Evolutionary conservation across 225 moss, liverwort and hornwort species (phyloP), one percentile per base, ranked within the genome.

Genomic region (Climacium dendroides): DNA sequence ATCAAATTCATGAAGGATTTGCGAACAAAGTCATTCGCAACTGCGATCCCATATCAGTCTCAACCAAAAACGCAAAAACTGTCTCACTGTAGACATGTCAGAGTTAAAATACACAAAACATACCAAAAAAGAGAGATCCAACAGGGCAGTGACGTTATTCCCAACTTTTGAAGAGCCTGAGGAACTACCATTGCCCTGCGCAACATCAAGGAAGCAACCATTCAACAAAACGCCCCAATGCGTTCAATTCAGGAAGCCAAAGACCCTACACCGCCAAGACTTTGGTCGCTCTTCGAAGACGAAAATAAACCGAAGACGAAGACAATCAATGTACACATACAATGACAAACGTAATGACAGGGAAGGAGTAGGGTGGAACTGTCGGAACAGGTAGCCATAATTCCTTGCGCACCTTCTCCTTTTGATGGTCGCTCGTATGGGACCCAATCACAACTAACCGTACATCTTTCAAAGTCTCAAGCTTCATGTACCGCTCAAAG

Each of bases 401-500:
- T 23, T 23, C 58, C 39, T 60, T 61, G 32, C 50, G 41, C 85
- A 96, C 97, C 97, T 98, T 98, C 80, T 98, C 97, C 83, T 98
- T 96, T 25, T 79, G 72, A 78, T 58, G 43, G 53, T 83, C 81
- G 54, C 87, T 81, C 59, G 97, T 96, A 87, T 98, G 96, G 59
- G 96, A 96, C 60, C 96, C 97, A 90, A 98, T 93, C 34, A 98
- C 94, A 76, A 98, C 96, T 89, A 98, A 93, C 67, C 94, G 92
- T 53, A 92, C 91, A 77, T 97, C 96, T 90, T 98, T 96, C 85
- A 96, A 89, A 76, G 90, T 92, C 87, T 98, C 96, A 79, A 98
- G 94, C 93, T 98, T 98, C 85, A 96, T 96, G 89, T 98, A 98
- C 45, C 97, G 96, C 92, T 98, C 97, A 89, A 98, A 95, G 88